phyloP scores from a whole-genome alignment of 2,329 filamentous ascomycete genomes.

The Ophioceras dolichostomum region DNA sequence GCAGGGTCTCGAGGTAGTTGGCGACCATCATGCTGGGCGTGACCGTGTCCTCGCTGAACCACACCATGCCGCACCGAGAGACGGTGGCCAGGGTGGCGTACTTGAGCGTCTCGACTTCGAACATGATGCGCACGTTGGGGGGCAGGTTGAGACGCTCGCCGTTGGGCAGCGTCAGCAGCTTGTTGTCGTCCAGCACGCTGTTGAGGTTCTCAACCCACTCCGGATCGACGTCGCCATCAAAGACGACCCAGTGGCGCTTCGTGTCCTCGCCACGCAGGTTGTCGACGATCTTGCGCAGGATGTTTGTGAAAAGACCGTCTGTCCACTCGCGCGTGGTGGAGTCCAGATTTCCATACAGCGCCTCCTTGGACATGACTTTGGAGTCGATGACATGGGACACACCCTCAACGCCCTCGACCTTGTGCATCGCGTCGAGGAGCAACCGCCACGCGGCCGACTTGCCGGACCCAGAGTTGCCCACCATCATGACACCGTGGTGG shows the following conservation, averaged over 20 bases:
- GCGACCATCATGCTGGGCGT: conserved; percentile 84
- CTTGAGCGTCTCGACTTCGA: conserved; percentile 95
- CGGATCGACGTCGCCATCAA: conserved; percentile 96
- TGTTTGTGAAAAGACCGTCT: conserved; percentile 95
- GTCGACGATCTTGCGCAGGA: conserved; percentile 94
- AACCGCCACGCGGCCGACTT: conserved; percentile 95
- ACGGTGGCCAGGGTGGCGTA: conserved; percentile 98
- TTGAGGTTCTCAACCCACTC: conserved; percentile 99
- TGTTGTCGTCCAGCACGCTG: conserved; percentile 98
- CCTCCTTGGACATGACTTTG: conserved; percentile 99
- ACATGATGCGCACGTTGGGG: conserved; percentile 96
- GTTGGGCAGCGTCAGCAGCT: conserved; percentile 90
- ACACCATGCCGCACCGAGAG: conserved; percentile 99
- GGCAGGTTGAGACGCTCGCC: conserved; percentile 95
- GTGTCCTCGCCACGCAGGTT: conserved; percentile 94
- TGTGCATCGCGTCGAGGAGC: conserved; percentile 79
- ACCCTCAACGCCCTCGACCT: conserved; percentile 79
- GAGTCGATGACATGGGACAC: conserved; percentile 97
- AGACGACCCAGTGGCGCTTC: conserved; percentile 98
- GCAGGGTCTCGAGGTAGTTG: conserved; percentile 79
- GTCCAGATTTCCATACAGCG: conserved; percentile 88
- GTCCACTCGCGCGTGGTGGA: conserved; percentile 98
- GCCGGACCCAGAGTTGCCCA: conserved; percentile 91
- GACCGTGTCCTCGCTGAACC: conserved; percentile 98
- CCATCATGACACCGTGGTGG: conserved; percentile 99